phyloP scores from a whole-genome alignment of 352 stramenopile species.

The Phytophthora crassamura region DNA sequence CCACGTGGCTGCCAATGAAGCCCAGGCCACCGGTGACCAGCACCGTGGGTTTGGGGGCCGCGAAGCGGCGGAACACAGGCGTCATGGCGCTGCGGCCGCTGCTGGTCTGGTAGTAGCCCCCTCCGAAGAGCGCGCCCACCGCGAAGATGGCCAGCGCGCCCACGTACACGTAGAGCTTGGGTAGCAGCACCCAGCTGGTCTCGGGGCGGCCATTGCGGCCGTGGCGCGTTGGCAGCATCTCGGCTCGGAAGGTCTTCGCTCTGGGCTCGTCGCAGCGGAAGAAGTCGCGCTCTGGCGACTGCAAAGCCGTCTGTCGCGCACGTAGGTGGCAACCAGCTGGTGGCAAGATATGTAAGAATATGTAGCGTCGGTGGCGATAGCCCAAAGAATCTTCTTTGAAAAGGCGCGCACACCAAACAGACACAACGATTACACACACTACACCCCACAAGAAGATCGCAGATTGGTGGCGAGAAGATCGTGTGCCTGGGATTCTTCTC shows the following conservation, averaged over 20 bases:
- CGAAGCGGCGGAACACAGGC: conserved; percentile 38
- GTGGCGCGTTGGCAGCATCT: conserved; percentile 48
- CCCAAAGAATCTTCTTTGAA: background rate
- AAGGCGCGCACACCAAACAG: conserved; percentile 15
- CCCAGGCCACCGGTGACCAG: conserved; percentile 83
- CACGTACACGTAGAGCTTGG: conserved; percentile 75
- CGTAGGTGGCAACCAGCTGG: conserved; percentile 2
- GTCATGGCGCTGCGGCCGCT: conserved; percentile 32
- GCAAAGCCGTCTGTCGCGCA: conserved; percentile 9
- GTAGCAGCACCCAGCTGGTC: conserved; percentile 76
- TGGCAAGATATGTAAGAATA: conserved; percentile 11
- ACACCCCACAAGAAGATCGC: conserved; percentile 2
- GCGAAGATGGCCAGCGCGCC: conserved; percentile 71
- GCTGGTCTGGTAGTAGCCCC: conserved; percentile 64
- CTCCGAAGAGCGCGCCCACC: conserved; percentile 70
- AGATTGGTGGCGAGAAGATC: background rate
- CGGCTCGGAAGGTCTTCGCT: conserved; percentile 3
- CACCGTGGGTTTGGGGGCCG: conserved; percentile 54
- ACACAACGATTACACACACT: conserved; percentile 3
- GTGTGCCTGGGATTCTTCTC: too few species aligned
- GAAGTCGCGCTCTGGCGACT: conserved; percentile 23
- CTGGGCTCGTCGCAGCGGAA: background rate
- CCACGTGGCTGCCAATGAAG: conserved; percentile 89
- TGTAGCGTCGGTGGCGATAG: conserved; percentile 16
- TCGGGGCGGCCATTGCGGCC: conserved; percentile 47